Conservation (phyloP, 2,329 filamentous ascomycete genomes). For the Botrytis tulipae region DNA sequence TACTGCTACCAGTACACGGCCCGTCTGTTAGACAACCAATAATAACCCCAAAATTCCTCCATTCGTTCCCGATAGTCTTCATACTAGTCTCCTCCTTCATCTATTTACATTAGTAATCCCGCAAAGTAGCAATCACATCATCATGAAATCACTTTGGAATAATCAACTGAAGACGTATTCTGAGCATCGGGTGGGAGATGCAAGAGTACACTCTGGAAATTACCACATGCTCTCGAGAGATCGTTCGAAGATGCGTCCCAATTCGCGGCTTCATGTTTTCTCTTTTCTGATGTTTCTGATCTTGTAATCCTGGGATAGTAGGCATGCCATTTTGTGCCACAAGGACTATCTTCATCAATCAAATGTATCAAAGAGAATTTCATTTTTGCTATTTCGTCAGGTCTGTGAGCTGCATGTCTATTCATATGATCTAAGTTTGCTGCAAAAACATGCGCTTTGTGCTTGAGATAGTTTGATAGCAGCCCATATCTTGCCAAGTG, state of each 20-base stretch:
- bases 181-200: neutral
- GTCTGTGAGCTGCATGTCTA: neutral
- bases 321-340: neutral
- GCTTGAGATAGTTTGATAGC: neutral
- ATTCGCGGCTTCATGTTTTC: neutral
- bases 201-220: neutral
- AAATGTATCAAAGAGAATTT: neutral
- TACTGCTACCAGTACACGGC: neutral
- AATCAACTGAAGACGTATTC: neutral
- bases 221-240: neutral
- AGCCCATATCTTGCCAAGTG: neutral
- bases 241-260: neutral
- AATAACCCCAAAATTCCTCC: neutral
- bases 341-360: neutral
- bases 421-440: neutral
- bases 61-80: neutral
- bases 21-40: neutral
- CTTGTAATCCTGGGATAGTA: neutral
- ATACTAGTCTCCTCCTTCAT: neutral
- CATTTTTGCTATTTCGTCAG: too few species aligned
- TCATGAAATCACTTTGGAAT: neutral
- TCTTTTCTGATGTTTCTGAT: neutral
- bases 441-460: neutral
- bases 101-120: fast-evolving
- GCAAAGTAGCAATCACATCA: neutral